Evolutionary conservation across 441 rosid genomes (phyloP), one percentile per base, ranked within the genome.

Genomic region (Codiaeum variegatum): DNA sequence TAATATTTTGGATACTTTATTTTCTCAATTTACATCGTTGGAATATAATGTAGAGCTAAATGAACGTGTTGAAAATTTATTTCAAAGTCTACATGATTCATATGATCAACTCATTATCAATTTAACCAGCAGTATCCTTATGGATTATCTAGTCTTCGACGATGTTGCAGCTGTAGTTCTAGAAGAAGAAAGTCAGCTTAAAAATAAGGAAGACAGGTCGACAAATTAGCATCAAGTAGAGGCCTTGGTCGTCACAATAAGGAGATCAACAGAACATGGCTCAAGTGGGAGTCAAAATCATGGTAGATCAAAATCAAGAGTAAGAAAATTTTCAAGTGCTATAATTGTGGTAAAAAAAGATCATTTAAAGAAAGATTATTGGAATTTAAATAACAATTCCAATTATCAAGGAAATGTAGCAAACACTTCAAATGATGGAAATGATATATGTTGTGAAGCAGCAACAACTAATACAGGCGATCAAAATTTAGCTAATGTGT

Each of bases 41-140:
- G 59, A 7, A 1, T 19, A 68, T 23, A 69, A 47, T 34, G 62
- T 69, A 36, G 42, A 44, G 6, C 21, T 12, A 26, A 15, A 23
- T 34, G 44, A 75, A 62, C 12, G 9, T 42, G 44, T 31, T 8
- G 32, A 69, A n/a, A 55, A 52, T 75, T 34, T 52, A 63, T 60
- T 69, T 31, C 65, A 62, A 60, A 69, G 78, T 70, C 26, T 75
- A 55, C 65, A n/a, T 0, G 34, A 69, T 26, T 69, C 51, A 7
- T 69, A 70, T 75, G 49, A 69, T 75, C 69, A 36, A 62, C 66
- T 6, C 10, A 42, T 11, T 6, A 42, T 11, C 1, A 6, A n/a
- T n/a, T n/a, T n/a, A n/a, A n/a, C n/a, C n/a, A n/a, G n/a, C n/a
- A n/a, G n/a, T n/a, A n/a, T n/a, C 46, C 46, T 42, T 5, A 42